Evolutionary conservation across 1,139 yeast species (phyloP).

Genomic region (Lodderomyces jiufengensis): DNA sequence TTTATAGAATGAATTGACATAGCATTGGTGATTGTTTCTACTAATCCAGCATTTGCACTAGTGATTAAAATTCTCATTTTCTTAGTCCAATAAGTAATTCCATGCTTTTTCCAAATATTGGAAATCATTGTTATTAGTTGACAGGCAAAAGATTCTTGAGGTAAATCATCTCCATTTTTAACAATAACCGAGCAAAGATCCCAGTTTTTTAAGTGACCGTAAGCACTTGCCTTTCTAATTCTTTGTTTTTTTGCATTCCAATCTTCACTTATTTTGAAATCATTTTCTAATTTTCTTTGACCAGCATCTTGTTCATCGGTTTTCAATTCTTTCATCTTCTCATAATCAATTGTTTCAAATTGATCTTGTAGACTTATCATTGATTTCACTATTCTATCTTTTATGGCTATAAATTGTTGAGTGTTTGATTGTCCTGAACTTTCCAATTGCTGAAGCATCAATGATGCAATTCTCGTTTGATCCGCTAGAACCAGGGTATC

Average conservation of each 20-base stretch:
- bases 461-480: conserved; percentile 94
- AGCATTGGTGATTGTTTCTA: conserved; percentile 93
- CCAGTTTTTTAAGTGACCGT: conserved; percentile 89
- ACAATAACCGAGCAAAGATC: conserved; percentile 93
- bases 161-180: conserved; percentile 90
- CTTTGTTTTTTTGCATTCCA: conserved; percentile 82
- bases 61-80: conserved; percentile 89
- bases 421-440: conserved; percentile 64
- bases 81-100: conserved; percentile 82
- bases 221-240: conserved; percentile 70
- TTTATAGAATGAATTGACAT: conserved; percentile 90
- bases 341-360: conserved; percentile 46
- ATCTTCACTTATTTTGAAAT: conserved; percentile 88
- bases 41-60: conserved; percentile 85
- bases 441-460: conserved; percentile 88
- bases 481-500: conserved; percentile 49
- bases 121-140: conserved; percentile 86
- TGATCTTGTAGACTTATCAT: conserved; percentile 84
- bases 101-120: conserved; percentile 69
- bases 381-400: conserved; percentile 73
- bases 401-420: conserved; percentile 71
- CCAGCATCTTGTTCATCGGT: conserved; percentile 58
- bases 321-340: conserved; percentile 50
- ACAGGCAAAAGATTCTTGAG: conserved; percentile 97
- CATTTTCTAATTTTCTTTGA: conserved; percentile 86